Evolutionary conservation across 345 rosid species (phyloP), one percentile per base, ranked within the genome.

Genomic region (Salix udensis): DNA sequence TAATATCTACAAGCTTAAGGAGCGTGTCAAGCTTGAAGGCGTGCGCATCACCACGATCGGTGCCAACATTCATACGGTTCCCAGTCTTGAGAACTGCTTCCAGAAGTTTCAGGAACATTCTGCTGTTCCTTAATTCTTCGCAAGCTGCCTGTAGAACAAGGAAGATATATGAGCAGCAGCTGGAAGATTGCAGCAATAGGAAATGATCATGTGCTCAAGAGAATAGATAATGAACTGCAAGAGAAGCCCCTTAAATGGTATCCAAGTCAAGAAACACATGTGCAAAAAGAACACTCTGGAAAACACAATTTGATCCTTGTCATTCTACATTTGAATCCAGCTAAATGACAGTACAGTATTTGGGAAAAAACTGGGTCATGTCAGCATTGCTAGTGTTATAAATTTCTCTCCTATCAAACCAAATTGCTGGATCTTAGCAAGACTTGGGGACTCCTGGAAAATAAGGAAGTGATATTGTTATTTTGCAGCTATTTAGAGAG

Each of bases 1-100:
- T 94, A 16, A 96, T 83, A 65, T 93, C 98, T 26, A 92, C 97
- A 40, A 91, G 93, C 62, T 93, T 96, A 34, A 94, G 84, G 40
- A 96, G 97, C 0, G 98, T 96, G 79, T 96, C 97, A 10, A 96
- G 97, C 92, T 94, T 96, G 90, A 94, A 96, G 42, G 99, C 97
- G 2, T 86, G 95, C 0, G 99, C 99, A 65, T 91, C 97, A 0
- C 99, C 97, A 8, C 94, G 89, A 75, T 90, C 90, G n/a, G 99
- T 96, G 73, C 97, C 97, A 52, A 92, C 89, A 61, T 96, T 94
- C 99, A 94, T 94, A 31, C 97, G 84, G 82, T 96, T 94, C 67
- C 99, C 97, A 0, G 99, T 94, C 79, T 87, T 92, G 23, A 94
- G 94, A 71, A 96, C 98, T 2, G 99, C 99, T 82, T 96, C 97